Conservation (phyloP, 2,329 filamentous ascomycete species). For the Myriosclerotinia duriaeana region DNA sequence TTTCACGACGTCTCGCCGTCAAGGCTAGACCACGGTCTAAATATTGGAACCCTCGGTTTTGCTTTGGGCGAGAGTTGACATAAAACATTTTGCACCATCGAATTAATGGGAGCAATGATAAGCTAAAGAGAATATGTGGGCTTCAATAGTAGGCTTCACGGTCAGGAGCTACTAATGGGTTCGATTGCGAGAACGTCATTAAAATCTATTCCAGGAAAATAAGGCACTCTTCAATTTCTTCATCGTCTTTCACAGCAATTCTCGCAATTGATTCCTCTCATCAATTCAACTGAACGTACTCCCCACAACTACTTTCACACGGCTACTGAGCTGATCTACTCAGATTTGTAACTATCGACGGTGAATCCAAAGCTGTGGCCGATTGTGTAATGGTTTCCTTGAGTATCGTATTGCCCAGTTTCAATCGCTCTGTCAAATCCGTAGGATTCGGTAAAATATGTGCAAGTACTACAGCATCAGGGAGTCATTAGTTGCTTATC, state of each 20-base stretch:
- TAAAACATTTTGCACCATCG: not conserved
- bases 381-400: slow-evolving; percentile 30
- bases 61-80: not conserved
- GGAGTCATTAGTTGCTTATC: not conserved
- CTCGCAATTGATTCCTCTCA: not conserved
- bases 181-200: not conserved
- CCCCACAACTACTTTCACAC: not conserved
- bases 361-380: slow-evolving; percentile 30
- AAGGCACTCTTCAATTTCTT: not conserved
- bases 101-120: not conserved
- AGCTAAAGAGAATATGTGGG: too few relatives aligned
- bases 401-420: slow-evolving; percentile 30
- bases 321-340: not conserved
- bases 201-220: not conserved
- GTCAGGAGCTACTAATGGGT: not conserved
- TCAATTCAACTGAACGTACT: not conserved
- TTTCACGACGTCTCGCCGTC: too few relatives aligned
- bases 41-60: not conserved
- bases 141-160: not conserved
- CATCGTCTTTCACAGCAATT: not conserved
- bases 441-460: slow-evolving; percentile 43
- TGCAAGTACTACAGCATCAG: slow-evolving; percentile 37
- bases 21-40: too few relatives aligned
- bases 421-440: slow-evolving; percentile 28
- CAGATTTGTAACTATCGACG: not conserved